A percentile compares a stretch with the other conserved stretches of the same genome.
Evolutionary conservation across 2,329 filamentous ascomycete species (phyloP).

Genomic region (Talaromyces sp.): DNA sequence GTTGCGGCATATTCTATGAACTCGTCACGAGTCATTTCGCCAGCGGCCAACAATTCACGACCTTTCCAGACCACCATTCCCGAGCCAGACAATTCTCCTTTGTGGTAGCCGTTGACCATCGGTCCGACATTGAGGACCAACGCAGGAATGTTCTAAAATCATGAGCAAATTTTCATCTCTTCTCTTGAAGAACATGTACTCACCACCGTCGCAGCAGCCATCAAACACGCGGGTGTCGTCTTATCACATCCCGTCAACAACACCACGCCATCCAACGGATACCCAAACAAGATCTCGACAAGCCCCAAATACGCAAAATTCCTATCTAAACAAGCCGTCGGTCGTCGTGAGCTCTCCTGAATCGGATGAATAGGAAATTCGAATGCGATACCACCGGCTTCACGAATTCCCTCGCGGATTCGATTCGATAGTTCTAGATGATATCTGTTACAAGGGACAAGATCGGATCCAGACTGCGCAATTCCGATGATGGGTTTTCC

Average conservation of each 20-base stretch:
- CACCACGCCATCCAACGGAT: conserved; percentile 51
- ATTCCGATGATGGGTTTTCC: conserved; percentile 53
- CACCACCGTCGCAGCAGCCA: conserved; percentile 51
- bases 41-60: conserved; percentile 47
- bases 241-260: conserved; percentile 53
- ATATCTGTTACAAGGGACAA: conserved; percentile 51
- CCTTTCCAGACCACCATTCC: conserved; percentile 50
- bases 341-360: conserved; percentile 47
- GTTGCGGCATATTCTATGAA: conserved; percentile 47
- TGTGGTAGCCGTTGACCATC: conserved; percentile 50
- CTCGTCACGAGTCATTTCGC: conserved; percentile 44
- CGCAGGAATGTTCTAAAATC: conserved; percentile 47
- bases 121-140: conserved; percentile 53
- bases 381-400: conserved; percentile 49
- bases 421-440: conserved; percentile 50
- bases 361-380: conserved; percentile 54
- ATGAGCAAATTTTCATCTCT: neutral
- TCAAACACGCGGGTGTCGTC: conserved; percentile 50
- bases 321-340: conserved; percentile 49
- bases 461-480: conserved; percentile 51
- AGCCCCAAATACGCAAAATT: conserved; percentile 49
- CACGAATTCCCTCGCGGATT: conserved; percentile 50
- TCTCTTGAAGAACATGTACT: conserved; percentile 17
- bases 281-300: conserved; percentile 48
- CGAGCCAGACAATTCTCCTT: conserved; percentile 42